A percentile compares a stretch with the other conserved stretches of the same genome.
These are phyloP conservation scores for Sugiyamaella neomexicana DNA, from an alignment of 1,139 yeast species.

Conservation along the genomic window DNA sequence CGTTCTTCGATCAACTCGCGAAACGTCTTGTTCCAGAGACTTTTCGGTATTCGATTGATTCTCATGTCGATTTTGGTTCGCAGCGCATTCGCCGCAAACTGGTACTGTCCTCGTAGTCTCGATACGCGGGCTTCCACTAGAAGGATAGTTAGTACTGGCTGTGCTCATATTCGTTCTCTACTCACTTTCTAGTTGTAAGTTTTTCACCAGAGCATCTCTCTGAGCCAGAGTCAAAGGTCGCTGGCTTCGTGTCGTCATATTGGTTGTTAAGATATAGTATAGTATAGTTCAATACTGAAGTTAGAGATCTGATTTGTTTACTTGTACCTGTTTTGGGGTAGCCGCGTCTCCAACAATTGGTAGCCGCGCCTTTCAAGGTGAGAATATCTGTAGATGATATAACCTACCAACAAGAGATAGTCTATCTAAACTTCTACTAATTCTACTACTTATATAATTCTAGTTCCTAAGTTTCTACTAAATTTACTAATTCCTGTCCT, in stretches of 20 bases:
- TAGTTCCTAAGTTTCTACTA: too few relatives aligned
- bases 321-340: slow-evolving; percentile 1
- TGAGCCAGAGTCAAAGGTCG: slow-evolving; percentile 31
- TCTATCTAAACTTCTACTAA: too few relatives aligned
- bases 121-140: slow-evolving; percentile 35
- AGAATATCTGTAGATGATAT: too few relatives aligned
- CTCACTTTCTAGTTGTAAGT: slow-evolving; percentile 35
- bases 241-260: not conserved
- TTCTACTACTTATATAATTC: too few relatives aligned
- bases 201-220: slow-evolving; percentile 34
- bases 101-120: slow-evolving; percentile 37
- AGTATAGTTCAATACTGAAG: too few relatives aligned
- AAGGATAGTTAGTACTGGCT: not conserved
- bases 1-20: slow-evolving; percentile 33
- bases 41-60: slow-evolving; percentile 44
- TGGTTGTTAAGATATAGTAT: too few relatives aligned
- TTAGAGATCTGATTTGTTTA: slow-evolving; percentile 1
- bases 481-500: too few relatives aligned
- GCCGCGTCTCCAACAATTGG: too few relatives aligned
- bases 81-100: slow-evolving; percentile 39
- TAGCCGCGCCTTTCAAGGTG: too few relatives aligned
- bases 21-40: slow-evolving; percentile 46
- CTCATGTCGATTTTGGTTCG: slow-evolving; percentile 42
- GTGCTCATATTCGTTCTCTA: slow-evolving; percentile 5
- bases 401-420: too few relatives aligned